Base-by-base conservation (phyloP, 495 filamentous ascomycete species). In the Physcia stellaris region DNA sequence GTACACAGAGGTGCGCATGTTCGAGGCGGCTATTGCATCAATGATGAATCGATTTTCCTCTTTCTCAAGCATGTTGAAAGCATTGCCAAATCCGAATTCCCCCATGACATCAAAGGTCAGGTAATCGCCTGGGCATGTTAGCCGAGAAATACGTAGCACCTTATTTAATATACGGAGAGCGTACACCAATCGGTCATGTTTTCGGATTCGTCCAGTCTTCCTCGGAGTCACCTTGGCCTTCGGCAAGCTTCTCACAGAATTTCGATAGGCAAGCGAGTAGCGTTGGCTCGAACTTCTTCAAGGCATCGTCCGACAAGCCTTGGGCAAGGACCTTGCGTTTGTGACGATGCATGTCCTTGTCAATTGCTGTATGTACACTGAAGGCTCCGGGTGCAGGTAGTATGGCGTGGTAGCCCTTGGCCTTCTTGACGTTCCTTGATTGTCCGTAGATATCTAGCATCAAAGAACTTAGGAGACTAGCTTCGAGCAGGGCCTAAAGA, bases 401-500 rank as follows among this genome's bases (percentile, higher is more conserved):
- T 48, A 70, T 71, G 1, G 63, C 68, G 39, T 63, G 60, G 46
- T 74, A 74, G 51, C 71, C 73, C 24, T 63, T 48, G 0, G 63
- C 59, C 48, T 74, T 74, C 42, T 68, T 58, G 24, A 73, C 43
- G 1, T 58, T 50, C 10, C 65, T 62, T 0, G 61, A 61, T 38
- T 69, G 65, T 2, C 67, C 67, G 42, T 74, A 74, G 45, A 74
- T 70, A 23, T 70, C 64, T 41, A 68, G 61, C 1, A 70, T n/a
- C n/a, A n/a, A n/a, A n/a, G n/a, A n/a, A n/a, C n/a, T n/a, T n/a
- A n/a, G n/a, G n/a, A 51, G 11, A 12, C n/a, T n/a, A n/a, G n/a
- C n/a, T n/a, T n/a, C n/a, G n/a, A n/a, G n/a, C n/a, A n/a, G n/a
- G n/a, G n/a, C n/a, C n/a, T n/a, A n/a, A n/a, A n/a, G n/a, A n/a